phyloP scores from a whole-genome alignment of 495 filamentous ascomycete genomes.

The Penicillium cinerascens region DNA sequence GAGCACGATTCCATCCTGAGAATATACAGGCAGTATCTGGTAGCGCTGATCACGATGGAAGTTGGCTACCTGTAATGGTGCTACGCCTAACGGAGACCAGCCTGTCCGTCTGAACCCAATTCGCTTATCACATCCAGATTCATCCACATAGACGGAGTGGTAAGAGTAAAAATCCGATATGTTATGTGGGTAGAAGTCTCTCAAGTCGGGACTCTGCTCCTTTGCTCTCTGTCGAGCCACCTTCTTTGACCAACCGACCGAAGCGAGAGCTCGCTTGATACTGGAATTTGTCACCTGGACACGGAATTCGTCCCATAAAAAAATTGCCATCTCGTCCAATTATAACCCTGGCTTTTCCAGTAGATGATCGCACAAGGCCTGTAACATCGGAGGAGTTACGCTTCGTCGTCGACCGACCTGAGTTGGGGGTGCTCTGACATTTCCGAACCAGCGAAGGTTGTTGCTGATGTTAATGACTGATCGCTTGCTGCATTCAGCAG shows the following conservation, averaged over 20 bases:
- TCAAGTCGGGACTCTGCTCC: neutral
- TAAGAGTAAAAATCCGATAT: neutral
- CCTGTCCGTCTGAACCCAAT: neutral
- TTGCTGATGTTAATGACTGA: slow-evolving; percentile 21
- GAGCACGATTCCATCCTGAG: slow-evolving; percentile 27
- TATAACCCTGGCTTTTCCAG: slow-evolving; percentile 16
- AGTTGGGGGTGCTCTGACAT: slow-evolving; percentile 22
- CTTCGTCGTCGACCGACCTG: slow-evolving; percentile 8
- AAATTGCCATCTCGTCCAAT: slow-evolving; percentile 17
- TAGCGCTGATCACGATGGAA: slow-evolving; percentile 26
- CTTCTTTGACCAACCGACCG: slow-evolving; percentile 12
- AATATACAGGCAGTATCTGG: slow-evolving; percentile 36
- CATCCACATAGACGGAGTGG: neutral
- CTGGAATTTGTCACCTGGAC: slow-evolving; percentile 4
- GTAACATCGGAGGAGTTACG: slow-evolving; percentile 21
- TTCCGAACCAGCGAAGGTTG: slow-evolving; percentile 24
- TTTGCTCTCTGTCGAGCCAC: slow-evolving; percentile 2
- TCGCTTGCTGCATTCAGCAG: slow-evolving; percentile 17
- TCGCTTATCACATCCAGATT: neutral
- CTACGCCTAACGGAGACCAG: neutral
- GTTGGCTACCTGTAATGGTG: neutral
- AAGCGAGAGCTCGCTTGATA: slow-evolving; percentile 7
- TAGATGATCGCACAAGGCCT: slow-evolving; percentile 15
- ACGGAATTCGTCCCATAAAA: slow-evolving; percentile 15
- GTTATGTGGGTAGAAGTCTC: neutral